These are phyloP conservation scores for Thelonectria rubi DNA, from an alignment of 2,329 filamentous ascomycete genomes.

Conservation along the genomic window DNA sequence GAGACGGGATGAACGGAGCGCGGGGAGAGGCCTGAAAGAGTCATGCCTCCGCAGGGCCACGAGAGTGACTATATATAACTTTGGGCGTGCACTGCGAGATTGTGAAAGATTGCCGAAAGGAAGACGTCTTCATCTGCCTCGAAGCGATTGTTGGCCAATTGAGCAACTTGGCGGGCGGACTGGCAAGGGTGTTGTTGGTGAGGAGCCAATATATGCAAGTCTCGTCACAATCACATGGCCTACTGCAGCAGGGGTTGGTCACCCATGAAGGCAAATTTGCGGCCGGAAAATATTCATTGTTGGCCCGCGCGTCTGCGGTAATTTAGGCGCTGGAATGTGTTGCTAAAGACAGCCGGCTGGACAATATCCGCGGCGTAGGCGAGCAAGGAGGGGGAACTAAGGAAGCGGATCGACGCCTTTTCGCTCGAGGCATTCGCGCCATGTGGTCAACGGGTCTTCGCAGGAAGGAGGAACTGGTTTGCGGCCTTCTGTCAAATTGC, in stretches of 20 bases:
- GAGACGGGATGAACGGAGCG: neutral
- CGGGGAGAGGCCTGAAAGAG: neutral
- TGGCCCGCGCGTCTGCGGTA: conserved; percentile 4
- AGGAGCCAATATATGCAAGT: conserved; percentile 3
- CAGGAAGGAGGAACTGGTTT: neutral
- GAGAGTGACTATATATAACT: neutral
- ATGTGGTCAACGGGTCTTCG: neutral
- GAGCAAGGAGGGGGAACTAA: neutral
- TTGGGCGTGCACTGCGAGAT: neutral
- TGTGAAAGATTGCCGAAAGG: neutral
- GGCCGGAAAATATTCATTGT: neutral
- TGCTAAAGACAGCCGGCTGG: neutral
- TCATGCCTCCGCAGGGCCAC: neutral
- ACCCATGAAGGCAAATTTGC: neutral
- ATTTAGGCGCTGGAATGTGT: neutral
- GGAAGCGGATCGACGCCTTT: neutral
- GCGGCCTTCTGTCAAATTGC: too few relatives aligned
- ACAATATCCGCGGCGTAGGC: neutral
- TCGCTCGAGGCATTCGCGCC: neutral
- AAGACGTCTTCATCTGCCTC: neutral
- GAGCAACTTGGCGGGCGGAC: neutral
- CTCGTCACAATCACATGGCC: conserved; percentile 4
- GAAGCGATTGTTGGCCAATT: neutral
- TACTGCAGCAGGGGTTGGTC: neutral
- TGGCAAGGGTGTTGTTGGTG: neutral